A percentile compares a stretch with the other conserved stretches of the same genome.
These are phyloP conservation scores for Boeremia lycopersici DNA, from an alignment of 2,329 filamentous ascomycete genomes.

Conservation along the genomic window DNA sequence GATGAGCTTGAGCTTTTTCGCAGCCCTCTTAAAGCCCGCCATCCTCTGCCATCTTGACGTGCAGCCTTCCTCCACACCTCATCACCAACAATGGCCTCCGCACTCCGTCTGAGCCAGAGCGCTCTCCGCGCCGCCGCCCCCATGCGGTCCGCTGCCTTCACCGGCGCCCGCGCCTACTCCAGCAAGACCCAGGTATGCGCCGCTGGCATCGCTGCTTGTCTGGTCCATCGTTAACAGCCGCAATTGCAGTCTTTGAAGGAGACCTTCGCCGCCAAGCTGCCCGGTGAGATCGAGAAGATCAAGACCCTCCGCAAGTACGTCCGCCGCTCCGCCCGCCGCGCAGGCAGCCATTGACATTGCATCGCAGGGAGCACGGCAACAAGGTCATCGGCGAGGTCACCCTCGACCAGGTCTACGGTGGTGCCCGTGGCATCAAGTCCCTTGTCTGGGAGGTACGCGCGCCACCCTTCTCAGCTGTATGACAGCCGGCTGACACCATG, in stretches of 20 bases:
- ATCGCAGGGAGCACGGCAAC: conserved; percentile 81
- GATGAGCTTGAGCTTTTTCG: conserved; percentile 25
- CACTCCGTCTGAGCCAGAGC: conserved; percentile 79
- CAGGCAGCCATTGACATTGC: conserved; percentile 35
- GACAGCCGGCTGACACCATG: conserved; percentile 46
- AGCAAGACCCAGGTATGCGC: conserved; percentile 81
- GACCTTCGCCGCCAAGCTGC: conserved; percentile 93
- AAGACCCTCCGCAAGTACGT: conserved; percentile 94
- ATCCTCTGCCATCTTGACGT: conserved; percentile 44
- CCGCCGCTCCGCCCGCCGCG: neutral
- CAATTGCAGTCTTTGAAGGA: conserved; percentile 86
- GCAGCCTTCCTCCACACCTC: conserved; percentile 28
- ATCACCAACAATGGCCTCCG: conserved; percentile 74
- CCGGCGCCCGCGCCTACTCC: conserved; percentile 87
- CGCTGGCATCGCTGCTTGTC: neutral
- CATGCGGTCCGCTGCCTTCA: conserved; percentile 75
- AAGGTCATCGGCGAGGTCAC: conserved; percentile 98
- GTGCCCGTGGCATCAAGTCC: conserved; percentile 98
- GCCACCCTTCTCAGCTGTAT: neutral
- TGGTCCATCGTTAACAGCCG: conserved; percentile 33
- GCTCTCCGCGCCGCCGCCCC: conserved; percentile 75
- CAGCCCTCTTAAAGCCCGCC: conserved; percentile 34
- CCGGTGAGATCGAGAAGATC: conserved; percentile 98
- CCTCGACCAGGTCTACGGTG: conserved; percentile 98
- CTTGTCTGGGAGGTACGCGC: conserved; percentile 82